These are phyloP conservation scores for Komagataella phaffii DNA, from an alignment of 805 yeast species.

Conservation along the genomic window DNA sequence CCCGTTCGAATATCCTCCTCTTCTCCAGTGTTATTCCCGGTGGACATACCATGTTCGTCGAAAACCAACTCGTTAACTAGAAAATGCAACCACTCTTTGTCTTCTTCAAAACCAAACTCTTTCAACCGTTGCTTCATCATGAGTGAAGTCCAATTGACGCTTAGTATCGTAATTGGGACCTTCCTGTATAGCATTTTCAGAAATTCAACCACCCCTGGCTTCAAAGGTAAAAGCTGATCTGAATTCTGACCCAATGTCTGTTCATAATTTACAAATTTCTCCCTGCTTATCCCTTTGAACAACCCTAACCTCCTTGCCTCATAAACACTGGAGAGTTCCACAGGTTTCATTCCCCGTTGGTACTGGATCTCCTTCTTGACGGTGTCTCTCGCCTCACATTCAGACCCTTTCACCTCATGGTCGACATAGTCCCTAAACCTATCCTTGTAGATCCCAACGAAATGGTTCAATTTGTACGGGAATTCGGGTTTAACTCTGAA, in stretches of 20 bases:
- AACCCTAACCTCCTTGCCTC: not conserved
- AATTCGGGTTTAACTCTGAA: conserved; percentile 23
- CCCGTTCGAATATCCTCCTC: not conserved
- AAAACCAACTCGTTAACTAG: not conserved
- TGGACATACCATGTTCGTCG: not conserved
- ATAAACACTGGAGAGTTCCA: conserved; percentile 34
- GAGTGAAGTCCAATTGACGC: not conserved
- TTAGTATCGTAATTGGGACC: not conserved
- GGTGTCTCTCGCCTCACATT: conserved; percentile 17
- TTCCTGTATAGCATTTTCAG: not conserved
- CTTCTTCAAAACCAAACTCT: not conserved
- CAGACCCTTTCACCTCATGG: conserved; percentile 5
- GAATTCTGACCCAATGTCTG: not conserved
- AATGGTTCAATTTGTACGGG: conserved; percentile 26
- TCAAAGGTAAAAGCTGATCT: not conserved
- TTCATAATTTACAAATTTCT: not conserved
- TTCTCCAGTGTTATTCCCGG: not conserved
- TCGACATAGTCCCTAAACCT: conserved; percentile 19
- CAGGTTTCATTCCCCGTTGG: conserved; percentile 28
- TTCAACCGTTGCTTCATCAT: not conserved
- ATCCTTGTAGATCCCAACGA: conserved; percentile 25
- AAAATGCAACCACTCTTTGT: not conserved
- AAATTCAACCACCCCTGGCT: not conserved
- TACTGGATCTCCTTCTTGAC: conserved; percentile 28
- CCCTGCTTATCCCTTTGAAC: not conserved